Conservation (phyloP, 2,329 filamentous ascomycete species). For the Exserohilum rostratum region DNA sequence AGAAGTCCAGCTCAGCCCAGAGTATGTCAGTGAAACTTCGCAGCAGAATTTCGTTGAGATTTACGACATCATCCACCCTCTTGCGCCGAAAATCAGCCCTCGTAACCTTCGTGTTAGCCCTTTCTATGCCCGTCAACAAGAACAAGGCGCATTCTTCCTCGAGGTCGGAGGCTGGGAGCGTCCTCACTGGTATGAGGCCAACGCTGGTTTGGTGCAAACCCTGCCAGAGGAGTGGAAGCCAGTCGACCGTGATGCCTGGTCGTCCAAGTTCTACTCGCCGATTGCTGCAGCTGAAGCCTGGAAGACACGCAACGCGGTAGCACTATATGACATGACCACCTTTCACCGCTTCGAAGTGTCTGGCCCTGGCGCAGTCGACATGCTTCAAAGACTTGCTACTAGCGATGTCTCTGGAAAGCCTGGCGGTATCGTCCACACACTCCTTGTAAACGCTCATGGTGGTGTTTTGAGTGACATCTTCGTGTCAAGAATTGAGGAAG, state of each 20-base stretch:
- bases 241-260: conserved; percentile 64
- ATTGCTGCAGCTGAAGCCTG: conserved; percentile 66
- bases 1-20: conserved; percentile 62
- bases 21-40: conserved; percentile 65
- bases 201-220: conserved; percentile 57
- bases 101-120: conserved; percentile 65
- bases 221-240: conserved; percentile 63
- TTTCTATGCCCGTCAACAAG: conserved; percentile 61
- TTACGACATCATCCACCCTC: conserved; percentile 68
- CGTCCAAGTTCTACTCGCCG: conserved; percentile 62
- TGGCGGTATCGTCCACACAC: conserved; percentile 62
- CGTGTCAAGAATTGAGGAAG: conserved; percentile 58
- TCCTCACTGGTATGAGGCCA: conserved; percentile 67
- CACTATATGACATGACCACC: conserved; percentile 68
- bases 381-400: conserved; percentile 62
- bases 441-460: conserved; percentile 61
- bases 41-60: conserved; percentile 68
- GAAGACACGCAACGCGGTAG: conserved; percentile 68
- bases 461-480: conserved; percentile 64
- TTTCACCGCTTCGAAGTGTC: conserved; percentile 64
- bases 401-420: conserved; percentile 56
- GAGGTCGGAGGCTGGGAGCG: conserved; percentile 67
- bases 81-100: conserved; percentile 63
- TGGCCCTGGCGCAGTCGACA: conserved; percentile 61
- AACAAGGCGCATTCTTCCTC: conserved; percentile 65